Percentiles rank a stretch among this genome's conserved stretches.
Evolutionary conservation across 2,329 filamentous ascomycete genomes (phyloP).

Genomic region (Ilyonectria mors-panacis): DNA sequence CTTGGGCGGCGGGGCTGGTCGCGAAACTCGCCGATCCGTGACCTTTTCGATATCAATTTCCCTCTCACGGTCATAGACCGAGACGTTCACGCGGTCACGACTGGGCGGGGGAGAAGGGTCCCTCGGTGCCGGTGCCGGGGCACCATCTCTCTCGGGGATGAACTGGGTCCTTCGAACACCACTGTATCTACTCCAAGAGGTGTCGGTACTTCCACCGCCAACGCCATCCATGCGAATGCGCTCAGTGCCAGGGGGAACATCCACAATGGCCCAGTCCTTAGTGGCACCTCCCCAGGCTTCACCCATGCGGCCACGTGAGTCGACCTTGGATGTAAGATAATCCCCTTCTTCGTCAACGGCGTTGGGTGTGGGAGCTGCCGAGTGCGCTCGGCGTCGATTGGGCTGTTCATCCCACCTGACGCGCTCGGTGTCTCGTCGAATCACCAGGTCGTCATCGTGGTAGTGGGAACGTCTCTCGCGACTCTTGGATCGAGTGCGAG

Average conservation of each 20-base stretch:
- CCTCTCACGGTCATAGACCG: conserved; percentile 62
- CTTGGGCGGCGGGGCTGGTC: conserved; percentile 60
- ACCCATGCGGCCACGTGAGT: conserved; percentile 75
- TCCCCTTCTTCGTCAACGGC: conserved; percentile 72
- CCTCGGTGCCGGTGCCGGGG: conserved; percentile 41
- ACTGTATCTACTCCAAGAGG: conserved; percentile 85
- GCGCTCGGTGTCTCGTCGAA: conserved; percentile 70
- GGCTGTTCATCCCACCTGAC: conserved; percentile 61
- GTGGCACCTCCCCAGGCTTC: conserved; percentile 83
- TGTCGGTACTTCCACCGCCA: conserved; percentile 81
- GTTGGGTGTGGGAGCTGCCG: conserved; percentile 58
- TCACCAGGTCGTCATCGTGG: conserved; percentile 77
- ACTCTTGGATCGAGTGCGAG: conserved; percentile 54
- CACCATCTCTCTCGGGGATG: conserved; percentile 74
- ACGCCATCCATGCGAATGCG: conserved; percentile 86
- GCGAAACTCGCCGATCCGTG: conserved; percentile 65
- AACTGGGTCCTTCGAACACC: conserved; percentile 83
- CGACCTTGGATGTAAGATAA: conserved; percentile 70
- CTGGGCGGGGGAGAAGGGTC: conserved; percentile 48
- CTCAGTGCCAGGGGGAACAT: conserved; percentile 87
- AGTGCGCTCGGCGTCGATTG: conserved; percentile 66
- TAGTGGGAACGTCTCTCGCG: conserved; percentile 59
- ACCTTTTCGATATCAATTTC: conserved; percentile 70
- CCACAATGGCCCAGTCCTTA: conserved; percentile 84
- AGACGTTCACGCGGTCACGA: conserved; percentile 61